These are phyloP conservation scores for Yamadazyma membranifaciens DNA, from an alignment of 1,139 yeast genomes.

Conservation along the genomic window DNA sequence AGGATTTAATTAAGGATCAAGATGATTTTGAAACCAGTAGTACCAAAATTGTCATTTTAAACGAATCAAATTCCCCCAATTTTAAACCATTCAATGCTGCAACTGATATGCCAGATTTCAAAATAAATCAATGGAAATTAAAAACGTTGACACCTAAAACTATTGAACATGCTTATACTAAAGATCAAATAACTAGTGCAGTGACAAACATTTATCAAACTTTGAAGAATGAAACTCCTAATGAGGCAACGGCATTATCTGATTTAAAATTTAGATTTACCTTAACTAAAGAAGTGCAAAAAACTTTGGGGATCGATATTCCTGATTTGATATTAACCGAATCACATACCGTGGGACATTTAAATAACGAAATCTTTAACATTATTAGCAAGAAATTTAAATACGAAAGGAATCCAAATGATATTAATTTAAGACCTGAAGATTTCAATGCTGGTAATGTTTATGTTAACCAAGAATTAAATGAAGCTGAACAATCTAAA, in stretches of 20 bases:
- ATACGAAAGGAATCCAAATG: slow-evolving; percentile 73
- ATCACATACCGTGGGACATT: slow-evolving; percentile 43
- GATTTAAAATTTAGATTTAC: slow-evolving; percentile 61
- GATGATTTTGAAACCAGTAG: slow-evolving; percentile 37
- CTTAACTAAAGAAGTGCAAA: slow-evolving; percentile 57
- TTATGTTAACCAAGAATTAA: slow-evolving; percentile 49
- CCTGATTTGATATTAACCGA: slow-evolving; percentile 62
- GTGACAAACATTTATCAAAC: slow-evolving; percentile 27
- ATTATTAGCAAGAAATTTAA: slow-evolving; percentile 49
- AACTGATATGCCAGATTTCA: slow-evolving; percentile 36
- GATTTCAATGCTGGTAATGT: slow-evolving; percentile 45
- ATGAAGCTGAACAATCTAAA: slow-evolving; percentile 28
- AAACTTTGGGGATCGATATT: slow-evolving; percentile 58
- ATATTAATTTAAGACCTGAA: slow-evolving; percentile 45
- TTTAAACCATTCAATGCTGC: slow-evolving; percentile 25
- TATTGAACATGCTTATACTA: slow-evolving; percentile 29
- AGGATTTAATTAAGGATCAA: slow-evolving; percentile 41
- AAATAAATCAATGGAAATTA: slow-evolving; percentile 37
- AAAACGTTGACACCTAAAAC: slow-evolving; percentile 22
- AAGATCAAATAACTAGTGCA: slow-evolving; percentile 23
- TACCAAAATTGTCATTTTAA: slow-evolving; percentile 36
- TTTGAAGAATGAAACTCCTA: slow-evolving; percentile 20
- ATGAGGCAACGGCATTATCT: slow-evolving; percentile 22
- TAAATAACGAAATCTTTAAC: slow-evolving; percentile 43
- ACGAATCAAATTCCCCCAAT: slow-evolving; percentile 35